Conservation (phyloP, 2,329 filamentous ascomycete genomes). For the Elsinoe ampelina region DNA sequence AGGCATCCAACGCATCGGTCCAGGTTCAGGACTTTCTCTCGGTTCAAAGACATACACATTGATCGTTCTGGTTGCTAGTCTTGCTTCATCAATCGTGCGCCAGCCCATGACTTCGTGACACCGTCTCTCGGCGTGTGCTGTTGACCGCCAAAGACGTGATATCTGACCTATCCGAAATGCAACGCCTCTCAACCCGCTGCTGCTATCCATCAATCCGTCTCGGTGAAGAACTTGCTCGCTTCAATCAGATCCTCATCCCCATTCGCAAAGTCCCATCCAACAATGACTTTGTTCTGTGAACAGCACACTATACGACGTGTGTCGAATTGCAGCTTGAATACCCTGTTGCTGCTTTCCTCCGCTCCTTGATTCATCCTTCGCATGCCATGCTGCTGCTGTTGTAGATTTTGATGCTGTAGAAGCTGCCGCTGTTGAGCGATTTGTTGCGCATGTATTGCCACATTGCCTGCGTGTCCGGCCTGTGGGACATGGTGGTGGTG, state of each 20-base stretch:
- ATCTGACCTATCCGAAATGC: not conserved
- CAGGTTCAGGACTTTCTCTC: not conserved
- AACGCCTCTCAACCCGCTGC: not conserved
- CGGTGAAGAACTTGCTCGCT: conserved; percentile 18
- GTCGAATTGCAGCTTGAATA: conserved; percentile 97
- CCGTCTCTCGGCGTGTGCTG: not conserved
- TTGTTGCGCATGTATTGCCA: conserved; percentile 9
- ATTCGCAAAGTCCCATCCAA: conserved; percentile 96
- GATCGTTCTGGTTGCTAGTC: not conserved
- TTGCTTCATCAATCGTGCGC: not conserved
- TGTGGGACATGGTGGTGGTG: conserved; percentile 23
- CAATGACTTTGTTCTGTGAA: conserved; percentile 81
- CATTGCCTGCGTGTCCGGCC: not conserved
- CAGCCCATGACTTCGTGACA: not conserved
- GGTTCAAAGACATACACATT: not conserved
- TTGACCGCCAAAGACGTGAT: not conserved
- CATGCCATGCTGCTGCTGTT: conserved; percentile 22
- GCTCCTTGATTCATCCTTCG: conserved; percentile 23
- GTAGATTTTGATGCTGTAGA: conserved; percentile 14
- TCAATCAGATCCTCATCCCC: conserved; percentile 55
- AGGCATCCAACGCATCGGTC: not conserved
- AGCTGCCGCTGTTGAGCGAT: conserved; percentile 8
- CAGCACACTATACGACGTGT: conserved; percentile 88
- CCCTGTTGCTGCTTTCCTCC: conserved; percentile 44
- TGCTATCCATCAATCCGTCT: conserved; percentile 14